Base-by-base conservation (phyloP, 345 rosid species). In the Heritiera littoralis region DNA sequence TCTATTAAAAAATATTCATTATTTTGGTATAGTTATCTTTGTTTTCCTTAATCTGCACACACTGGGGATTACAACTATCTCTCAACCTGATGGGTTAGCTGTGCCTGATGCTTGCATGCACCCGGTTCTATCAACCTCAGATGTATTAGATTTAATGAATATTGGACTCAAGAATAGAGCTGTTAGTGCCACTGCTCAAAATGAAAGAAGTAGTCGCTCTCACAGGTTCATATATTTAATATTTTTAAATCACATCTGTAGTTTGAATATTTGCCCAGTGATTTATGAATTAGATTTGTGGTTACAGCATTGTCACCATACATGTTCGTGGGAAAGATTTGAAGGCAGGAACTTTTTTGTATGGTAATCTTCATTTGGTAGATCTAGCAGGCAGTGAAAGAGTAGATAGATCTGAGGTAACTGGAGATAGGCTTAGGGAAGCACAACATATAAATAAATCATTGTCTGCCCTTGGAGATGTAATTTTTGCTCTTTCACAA, bases 321-420 rank as follows among this genome's bases (percentile, higher is more conserved):
- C 95, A 97, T 63, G 98, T 94, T 58, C 90, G 89, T 0, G 99
- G 98, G 49, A 93, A 85, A 81, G 97, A 94, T 67, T 51, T 87
- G 81, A 88, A 90, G 78, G 87, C 85, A 1, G 92, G 93, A 66
- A 73, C 81, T 75, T 30, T 85, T 0, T 52, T 91, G 75, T 86
- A 83, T 7, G 99, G 99, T 0, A 92, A 89, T 78, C 97, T 97
- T 79, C 98, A 94, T 85, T 82, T 97, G 84, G 93, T 97, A 68
- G 99, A 97, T 88, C 88, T 97, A 58, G 99, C 99, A 14, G 99
- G 99, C 76, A 97, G 99, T 81, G 99, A 97, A 83, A 88, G 99
- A 78, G 91, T 97, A 9, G 99, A 97, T 83, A 93, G 97, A 14
- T 90, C 98, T 10, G 99, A 94, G 84, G 99, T 84, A 63, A 94